Base-by-base conservation (phyloP, 805 yeast species). In the Metschnikowia cerradonensis region DNA sequence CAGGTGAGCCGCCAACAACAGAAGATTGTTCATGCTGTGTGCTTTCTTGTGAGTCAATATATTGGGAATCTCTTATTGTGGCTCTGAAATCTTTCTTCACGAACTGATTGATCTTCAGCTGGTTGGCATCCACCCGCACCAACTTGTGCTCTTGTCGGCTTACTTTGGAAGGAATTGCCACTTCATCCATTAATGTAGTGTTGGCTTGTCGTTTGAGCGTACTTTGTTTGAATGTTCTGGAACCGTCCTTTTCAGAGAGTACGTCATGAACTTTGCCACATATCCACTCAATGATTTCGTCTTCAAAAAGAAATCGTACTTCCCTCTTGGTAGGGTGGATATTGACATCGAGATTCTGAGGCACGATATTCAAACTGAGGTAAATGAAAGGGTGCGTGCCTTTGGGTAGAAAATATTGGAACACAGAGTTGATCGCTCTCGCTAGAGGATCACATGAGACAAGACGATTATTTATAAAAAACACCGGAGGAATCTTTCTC, bases 301-400 rank as follows among this genome's bases (percentile, higher is more conserved):
- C 94, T 60, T 94, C 97, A 64, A 82, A 67, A 34, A 94, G 69
- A 63, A 94, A 90, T 40, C 95, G 66, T 2, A 94, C 97, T 60
- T 92, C 97, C 52, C 92, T 77, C 59, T 94, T 94, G 0, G 98
- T 92, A 0, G 99, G 99, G 63, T 94, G 99, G 13, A 94, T 84
- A 63, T 94, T 94, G 14, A 94, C 98, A 65, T 94, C 99, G 6
- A 94, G 76, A 53, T 84, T 83, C 33, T 68, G 69, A 0, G 97
- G 88, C 20, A 76, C 71, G 2, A 94, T 81, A 17, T 71, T 71
- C n/a, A 94, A 64, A 44, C 88, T 76, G 47, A 94, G 52, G 66
- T 90, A 94, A 1, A 88, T 76, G 63, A 94, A 94, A 0, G 96
- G 86, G 56, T 77, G 81, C 46, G 58, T 62, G 0, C 95, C 95